A percentile compares a stretch with the other conserved stretches of the same genome.
Conservation (phyloP, 2,329 filamentous ascomycete species). For the Diaporthe citriasiana region DNA sequence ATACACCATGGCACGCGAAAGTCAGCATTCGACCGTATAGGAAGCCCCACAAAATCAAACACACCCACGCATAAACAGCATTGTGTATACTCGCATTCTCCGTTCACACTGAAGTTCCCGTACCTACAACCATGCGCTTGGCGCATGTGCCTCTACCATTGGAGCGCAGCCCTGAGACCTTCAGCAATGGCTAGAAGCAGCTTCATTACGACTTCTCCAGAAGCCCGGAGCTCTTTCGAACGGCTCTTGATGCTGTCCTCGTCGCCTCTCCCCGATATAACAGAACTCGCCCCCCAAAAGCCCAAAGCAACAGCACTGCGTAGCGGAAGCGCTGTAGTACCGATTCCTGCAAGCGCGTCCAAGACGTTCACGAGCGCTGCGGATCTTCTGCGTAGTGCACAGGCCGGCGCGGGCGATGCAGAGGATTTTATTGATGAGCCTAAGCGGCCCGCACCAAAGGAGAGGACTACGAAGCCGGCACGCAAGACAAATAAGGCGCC, state of each 20-base stretch:
- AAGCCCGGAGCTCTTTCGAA: constrained; percentile 44
- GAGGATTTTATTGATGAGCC: constrained; percentile 36
- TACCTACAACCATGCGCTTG: constrained; percentile 59
- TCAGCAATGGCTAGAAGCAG: constrained; percentile 51
- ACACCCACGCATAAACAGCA: neutral
- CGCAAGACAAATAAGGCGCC: constrained; percentile 33
- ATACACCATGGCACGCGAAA: neutral
- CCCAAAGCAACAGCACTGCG: constrained; percentile 51
- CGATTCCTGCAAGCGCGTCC: constrained; percentile 54
- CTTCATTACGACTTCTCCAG: constrained; percentile 49
- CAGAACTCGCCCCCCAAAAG: constrained; percentile 60
- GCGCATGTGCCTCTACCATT: constrained; percentile 58
- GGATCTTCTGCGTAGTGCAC: constrained; percentile 53
- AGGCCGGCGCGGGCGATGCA: constrained; percentile 42
- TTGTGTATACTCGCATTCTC: neutral
- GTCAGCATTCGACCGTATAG: neutral
- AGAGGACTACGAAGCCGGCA: neutral
- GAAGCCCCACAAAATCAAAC: neutral
- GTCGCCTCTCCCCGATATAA: constrained; percentile 68
- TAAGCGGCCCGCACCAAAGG: neutral
- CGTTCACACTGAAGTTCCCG: constrained; percentile 41
- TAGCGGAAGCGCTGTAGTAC: constrained; percentile 54
- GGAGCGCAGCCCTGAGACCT: constrained; percentile 50
- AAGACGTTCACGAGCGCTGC: constrained; percentile 60
- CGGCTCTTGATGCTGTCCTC: constrained; percentile 58